Evolutionary conservation across 129 eudicot species (phyloP).

Genomic region (Artemisia annua): DNA sequence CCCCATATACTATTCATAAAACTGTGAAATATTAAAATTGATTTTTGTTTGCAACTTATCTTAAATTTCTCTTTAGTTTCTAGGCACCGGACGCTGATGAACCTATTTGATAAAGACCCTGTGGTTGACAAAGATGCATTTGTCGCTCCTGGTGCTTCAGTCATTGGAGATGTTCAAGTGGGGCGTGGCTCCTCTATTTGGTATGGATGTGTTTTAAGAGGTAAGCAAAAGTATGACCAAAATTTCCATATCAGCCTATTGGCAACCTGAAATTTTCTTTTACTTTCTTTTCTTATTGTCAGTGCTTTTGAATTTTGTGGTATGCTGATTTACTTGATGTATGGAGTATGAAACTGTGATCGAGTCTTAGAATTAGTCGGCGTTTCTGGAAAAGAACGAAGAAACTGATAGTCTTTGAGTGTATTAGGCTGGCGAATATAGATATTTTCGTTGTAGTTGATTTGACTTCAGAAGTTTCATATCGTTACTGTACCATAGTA

Average conservation of each 20-base stretch:
- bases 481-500: not conserved
- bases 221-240: conserved; percentile 39
- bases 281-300: not conserved
- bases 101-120: conserved; percentile 72
- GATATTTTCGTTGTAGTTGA: not conserved
- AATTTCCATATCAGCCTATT: not conserved
- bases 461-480: not conserved
- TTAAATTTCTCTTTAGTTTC: conserved; percentile 53
- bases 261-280: conserved; percentile 3
- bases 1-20: not conserved
- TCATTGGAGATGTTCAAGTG: conserved; percentile 84
- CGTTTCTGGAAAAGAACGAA: not conserved
- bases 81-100: conserved; percentile 91
- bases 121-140: conserved; percentile 75
- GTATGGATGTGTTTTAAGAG: conserved; percentile 97
- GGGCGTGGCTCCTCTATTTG: conserved; percentile 84
- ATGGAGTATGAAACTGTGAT: conserved; percentile 8
- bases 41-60: conserved; percentile 7
- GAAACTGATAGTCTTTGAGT: not conserved
- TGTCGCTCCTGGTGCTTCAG: conserved; percentile 97
- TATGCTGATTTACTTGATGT: conserved; percentile 13
- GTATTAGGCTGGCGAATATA: not conserved
- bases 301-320: not conserved
- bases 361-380: not conserved
- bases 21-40: not conserved